Evolutionary conservation across 768 basidiomycete genomes (phyloP), one percentile per base, ranked within the genome.

Genomic region (Candolleomyces aberdarensis): DNA sequence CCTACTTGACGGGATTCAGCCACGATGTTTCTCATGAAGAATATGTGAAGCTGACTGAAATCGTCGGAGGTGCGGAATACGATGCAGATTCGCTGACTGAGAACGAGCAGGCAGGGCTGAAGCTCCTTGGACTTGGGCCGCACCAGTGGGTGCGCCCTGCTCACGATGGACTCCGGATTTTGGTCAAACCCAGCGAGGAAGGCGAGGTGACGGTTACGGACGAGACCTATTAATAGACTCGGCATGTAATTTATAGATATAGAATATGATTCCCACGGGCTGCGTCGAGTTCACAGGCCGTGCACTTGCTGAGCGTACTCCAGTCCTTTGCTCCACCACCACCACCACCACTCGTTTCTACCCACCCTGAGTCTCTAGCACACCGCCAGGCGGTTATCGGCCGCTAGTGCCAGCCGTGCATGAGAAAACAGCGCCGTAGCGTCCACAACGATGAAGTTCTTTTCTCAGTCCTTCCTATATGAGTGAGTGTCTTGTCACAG

Each of bases 11-110:
- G 9, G 92, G 93, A 10, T 89, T 91, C 71, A 81, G 82, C 22
- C 92, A 94, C 68, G 85, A 88, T n/a, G 77, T 91, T 32, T 75
- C 85, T 1, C 92, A 95, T 67, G 89, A 88, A 17, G 89, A 92
- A 68, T 93, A 86, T 71, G 79, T 84, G 48, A 82, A 78, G n/a
- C 78, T 93, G 48, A 79, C 84, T 9, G 81, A 85, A 70, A 76
- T 77, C 9, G 76, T 82, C 48, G 80, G 77, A 48, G 76, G 78
- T 44, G 55, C 63, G 44, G 69, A 60, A 57, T 72, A 59, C 60
- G 79, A 76, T 58, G 63, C 55, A 58, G 63, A 69, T 9, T 53
- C 43, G 31, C 59, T 72, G 55, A 74, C 70, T 15, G 70, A 73
- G 54, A 70, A 63, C 58, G 83, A 80, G 65, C 68, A 62, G 66